Base-by-base conservation (phyloP, 2,329 filamentous ascomycete species). In the Knufia fluminis region DNA sequence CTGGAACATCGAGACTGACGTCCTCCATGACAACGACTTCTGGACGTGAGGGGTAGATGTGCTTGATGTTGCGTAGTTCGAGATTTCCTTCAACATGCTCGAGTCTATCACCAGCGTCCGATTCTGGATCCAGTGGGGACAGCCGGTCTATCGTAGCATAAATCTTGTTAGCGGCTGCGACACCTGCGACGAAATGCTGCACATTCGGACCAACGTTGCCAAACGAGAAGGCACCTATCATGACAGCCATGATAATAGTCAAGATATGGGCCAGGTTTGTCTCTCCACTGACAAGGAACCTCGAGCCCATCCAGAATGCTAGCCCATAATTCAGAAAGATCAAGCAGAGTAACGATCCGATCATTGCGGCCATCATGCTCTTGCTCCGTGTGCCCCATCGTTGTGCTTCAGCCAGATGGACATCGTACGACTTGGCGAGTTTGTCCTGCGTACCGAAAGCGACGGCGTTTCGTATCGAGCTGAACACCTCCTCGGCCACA, bases 371-470 rank as follows among this genome's bases (percentile, higher is more conserved):
- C 24, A 94, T 71, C 19, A 78, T 73, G 16, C 77, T 71, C 71
- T 95, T 91, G 61, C 85, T 77, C 59, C 80, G 85, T 66, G 80
- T 81, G 17, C 91, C 92, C 63, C 77, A 88, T 57, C 73, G 77
- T 62, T 92, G 83, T 12, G 89, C 90, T 48, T 78, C 75, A 38
- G 69, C 68, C 26, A 97, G 72, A 64, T 94, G 86, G 1, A 62
- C 64, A 59, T 94, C 86, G 63, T 97, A 97, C 65, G 91, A 84
- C 54, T 77, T 77, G 9, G 91, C 87, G n/a, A 97, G 77, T 55
- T 91, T 89, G 49, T 91, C 85, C 66, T 97, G 90, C 0, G 90
- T 96, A 38, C 88, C 88, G 61, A 96, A 98, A 24, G 92, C 92
- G 6, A 87, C 82, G 4, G 91, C 86, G 62, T 94, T 97, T 55